phyloP scores from a whole-genome alignment of 805 yeast species.

The Yarrowia hollandica region DNA sequence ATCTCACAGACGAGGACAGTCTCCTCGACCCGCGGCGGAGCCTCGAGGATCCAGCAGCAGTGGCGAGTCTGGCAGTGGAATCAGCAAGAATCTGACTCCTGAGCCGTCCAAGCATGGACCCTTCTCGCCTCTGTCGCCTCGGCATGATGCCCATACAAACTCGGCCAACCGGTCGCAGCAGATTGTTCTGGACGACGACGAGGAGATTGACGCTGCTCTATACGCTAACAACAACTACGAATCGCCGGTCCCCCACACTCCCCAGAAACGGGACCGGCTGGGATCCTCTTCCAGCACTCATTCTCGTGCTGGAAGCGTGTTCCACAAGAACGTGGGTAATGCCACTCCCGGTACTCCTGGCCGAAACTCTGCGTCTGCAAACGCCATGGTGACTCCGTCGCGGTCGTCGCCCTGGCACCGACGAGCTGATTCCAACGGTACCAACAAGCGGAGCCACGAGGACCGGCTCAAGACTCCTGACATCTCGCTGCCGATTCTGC shows the following conservation, averaged over 20 bases:
- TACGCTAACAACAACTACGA: conserved; percentile 25
- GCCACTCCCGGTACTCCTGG: conserved; percentile 12
- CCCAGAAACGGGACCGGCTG: conserved; percentile 17
- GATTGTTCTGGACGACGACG: conserved; percentile 25
- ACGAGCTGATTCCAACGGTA: neutral
- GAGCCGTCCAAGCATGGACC: conserved; percentile 12
- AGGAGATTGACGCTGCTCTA: conserved; percentile 19
- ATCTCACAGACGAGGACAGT: conserved; percentile 23
- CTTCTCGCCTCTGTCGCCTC: conserved; percentile 17
- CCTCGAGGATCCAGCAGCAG: neutral
- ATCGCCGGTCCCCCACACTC: conserved; percentile 8
- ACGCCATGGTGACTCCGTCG: conserved; percentile 7
- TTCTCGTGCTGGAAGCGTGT: neutral
- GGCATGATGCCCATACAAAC: conserved; percentile 21
- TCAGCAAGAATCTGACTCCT: conserved; percentile 4
- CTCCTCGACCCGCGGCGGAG: conserved; percentile 6
- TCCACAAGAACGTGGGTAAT: conserved; percentile 11
- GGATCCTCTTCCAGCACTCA: conserved; percentile 11
- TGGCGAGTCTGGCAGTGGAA: neutral
- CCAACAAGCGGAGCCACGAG: neutral
- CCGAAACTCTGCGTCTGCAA: neutral
- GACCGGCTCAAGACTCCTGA: conserved; percentile 19
- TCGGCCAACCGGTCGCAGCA: conserved; percentile 28
- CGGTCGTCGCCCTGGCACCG: conserved; percentile 26
- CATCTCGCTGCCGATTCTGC: conserved; percentile 20